These are phyloP conservation scores for Salix udensis DNA, from an alignment of 345 rosid genomes.

Conservation along the genomic window DNA sequence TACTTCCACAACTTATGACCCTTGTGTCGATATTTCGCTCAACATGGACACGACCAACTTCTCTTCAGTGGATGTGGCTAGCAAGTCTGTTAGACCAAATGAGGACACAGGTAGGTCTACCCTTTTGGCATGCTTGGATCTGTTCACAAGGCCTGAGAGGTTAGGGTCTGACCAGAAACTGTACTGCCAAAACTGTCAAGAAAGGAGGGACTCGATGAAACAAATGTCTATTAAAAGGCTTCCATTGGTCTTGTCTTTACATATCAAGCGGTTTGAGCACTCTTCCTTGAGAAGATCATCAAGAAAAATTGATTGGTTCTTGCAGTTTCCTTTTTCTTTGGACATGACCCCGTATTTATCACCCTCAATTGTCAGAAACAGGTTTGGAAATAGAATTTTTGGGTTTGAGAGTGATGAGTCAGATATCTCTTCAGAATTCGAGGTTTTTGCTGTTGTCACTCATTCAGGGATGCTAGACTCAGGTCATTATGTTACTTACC, in stretches of 20 bases:
- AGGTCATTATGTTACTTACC: conserved; percentile 27
- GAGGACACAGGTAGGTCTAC: conserved; percentile 15
- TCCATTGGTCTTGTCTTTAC: conserved; percentile 31
- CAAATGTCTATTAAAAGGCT: conserved; percentile 28
- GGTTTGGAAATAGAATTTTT: conserved; percentile 26
- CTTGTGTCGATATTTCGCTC: conserved; percentile 30
- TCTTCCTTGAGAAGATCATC: conserved; percentile 16
- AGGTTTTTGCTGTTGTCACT: conserved; percentile 27
- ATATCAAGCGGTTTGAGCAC: conserved; percentile 31
- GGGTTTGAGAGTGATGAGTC: conserved; percentile 19
- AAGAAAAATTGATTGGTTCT: conserved; percentile 23
- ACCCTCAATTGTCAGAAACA: conserved; percentile 20
- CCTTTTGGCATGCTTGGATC: conserved; percentile 26
- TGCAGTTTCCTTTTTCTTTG: conserved; percentile 27
- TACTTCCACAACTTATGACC: conserved; percentile 32
- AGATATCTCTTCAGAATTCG: conserved; percentile 22
- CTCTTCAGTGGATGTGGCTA: conserved; percentile 1
- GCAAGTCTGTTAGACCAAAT: conserved; percentile 15
- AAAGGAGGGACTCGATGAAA: conserved; percentile 22
- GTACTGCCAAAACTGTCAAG: conserved; percentile 27
- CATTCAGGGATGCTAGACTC: conserved; percentile 31
- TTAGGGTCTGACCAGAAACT: conserved; percentile 27
- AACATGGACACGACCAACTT: conserved; percentile 12
- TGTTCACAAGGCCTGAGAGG: conserved; percentile 33
- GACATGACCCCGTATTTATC: conserved; percentile 27